Evolutionary conservation across 371 early-diverging fungal genomes (phyloP).

Genomic region (Chytridiales sp.): DNA sequence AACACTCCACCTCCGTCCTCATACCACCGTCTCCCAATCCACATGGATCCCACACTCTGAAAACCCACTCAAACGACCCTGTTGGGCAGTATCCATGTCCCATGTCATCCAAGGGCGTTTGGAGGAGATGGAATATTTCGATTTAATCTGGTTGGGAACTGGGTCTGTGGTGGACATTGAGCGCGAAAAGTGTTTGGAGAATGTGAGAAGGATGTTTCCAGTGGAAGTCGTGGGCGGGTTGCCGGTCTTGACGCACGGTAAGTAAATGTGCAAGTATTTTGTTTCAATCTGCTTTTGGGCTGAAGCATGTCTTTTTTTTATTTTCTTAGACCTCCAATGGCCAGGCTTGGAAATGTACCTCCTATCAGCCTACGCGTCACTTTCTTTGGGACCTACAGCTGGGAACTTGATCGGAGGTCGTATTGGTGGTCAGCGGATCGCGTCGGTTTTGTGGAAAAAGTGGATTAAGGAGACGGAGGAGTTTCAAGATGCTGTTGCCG

Average conservation of each 20-base stretch:
- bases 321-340: slow-evolving; percentile 10
- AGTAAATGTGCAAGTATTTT: background rate
- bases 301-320: background rate
- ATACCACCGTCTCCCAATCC: background rate
- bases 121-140: background rate
- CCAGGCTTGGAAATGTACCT: slow-evolving; percentile 9
- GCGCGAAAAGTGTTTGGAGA: slow-evolving; percentile 13
- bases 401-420: slow-evolving; percentile 20
- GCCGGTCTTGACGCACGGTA: slow-evolving; percentile 16
- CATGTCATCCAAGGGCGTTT: no score
- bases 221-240: slow-evolving; percentile 20
- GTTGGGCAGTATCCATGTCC: background rate
- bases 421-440: slow-evolving; percentile 20
- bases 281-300: background rate
- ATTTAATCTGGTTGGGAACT: slow-evolving; percentile 25
- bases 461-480: slow-evolving; percentile 10
- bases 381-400: slow-evolving; percentile 21
- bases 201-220: slow-evolving; percentile 1
- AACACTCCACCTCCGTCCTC: background rate
- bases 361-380: slow-evolving; percentile 20
- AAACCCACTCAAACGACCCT: background rate
- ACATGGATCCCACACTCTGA: background rate
- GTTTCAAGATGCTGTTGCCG: background rate
- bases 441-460: slow-evolving; percentile 10
- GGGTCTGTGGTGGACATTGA: slow-evolving; percentile 12